A percentile compares a stretch with the other conserved stretches of the same genome.
phyloP scores from a whole-genome alignment of 2,329 filamentous ascomycete genomes.

The Cucurbitaria berberidis region DNA sequence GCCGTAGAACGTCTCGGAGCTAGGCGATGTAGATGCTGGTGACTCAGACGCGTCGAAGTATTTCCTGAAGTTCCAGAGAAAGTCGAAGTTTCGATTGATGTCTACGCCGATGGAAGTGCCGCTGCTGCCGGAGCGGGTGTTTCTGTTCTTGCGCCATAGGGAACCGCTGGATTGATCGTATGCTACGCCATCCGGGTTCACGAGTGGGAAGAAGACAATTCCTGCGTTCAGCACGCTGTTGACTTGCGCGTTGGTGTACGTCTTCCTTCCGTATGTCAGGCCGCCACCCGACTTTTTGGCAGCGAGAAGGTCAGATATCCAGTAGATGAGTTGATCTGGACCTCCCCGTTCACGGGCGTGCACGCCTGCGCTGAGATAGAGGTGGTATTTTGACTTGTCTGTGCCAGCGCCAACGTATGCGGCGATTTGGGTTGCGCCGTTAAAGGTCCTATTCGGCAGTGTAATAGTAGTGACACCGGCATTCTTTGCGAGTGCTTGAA shows the following conservation, averaged over 20 bases:
- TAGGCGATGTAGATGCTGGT: constrained; percentile 53
- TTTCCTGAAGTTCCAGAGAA: constrained; percentile 61
- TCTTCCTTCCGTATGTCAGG: constrained; percentile 59
- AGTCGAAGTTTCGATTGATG: constrained; percentile 56
- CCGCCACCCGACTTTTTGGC: constrained; percentile 59
- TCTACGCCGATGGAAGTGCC: constrained; percentile 40
- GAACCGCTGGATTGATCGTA: constrained; percentile 44
- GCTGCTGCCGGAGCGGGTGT: constrained; percentile 48
- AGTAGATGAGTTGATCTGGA: constrained; percentile 64
- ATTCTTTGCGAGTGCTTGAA: constrained; percentile 51
- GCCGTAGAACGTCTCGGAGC: constrained; percentile 59
- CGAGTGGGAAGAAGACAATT: constrained; percentile 58
- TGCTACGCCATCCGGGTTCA: constrained; percentile 46
- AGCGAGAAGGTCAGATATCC: constrained; percentile 62
- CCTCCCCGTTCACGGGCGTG: constrained; percentile 66
- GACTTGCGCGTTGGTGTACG: constrained; percentile 61
- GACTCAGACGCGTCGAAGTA: constrained; percentile 52
- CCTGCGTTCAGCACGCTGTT: constrained; percentile 59
- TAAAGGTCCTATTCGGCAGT: constrained; percentile 54
- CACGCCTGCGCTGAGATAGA: constrained; percentile 61
- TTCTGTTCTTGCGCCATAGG: constrained; percentile 48
- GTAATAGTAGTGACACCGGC: constrained; percentile 53
- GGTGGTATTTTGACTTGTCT: constrained; percentile 51
- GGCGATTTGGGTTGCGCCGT: constrained; percentile 51
- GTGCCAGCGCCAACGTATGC: constrained; percentile 55